Evolutionary conservation across 1,139 yeast species (phyloP).

Genomic region (Blastobotrys malaysiensis): DNA sequence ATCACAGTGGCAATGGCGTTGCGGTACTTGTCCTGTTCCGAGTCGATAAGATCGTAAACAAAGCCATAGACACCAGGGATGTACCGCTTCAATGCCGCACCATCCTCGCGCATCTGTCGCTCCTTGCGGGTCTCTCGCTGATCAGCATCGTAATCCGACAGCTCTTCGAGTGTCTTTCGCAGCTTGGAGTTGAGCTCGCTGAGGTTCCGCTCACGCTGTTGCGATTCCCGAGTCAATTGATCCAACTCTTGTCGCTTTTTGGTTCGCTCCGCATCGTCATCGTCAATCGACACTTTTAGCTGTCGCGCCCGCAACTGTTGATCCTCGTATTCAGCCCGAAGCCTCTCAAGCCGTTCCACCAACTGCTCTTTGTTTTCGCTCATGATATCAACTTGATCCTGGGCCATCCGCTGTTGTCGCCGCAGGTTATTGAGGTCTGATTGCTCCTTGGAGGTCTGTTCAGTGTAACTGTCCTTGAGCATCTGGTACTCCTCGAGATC

Average conservation of each 20-base stretch:
- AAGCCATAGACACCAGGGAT: conserved; percentile 82
- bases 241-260: conserved; percentile 39
- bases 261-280: conserved; percentile 26
- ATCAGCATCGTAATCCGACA: conserved; percentile 69
- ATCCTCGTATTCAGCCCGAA: conserved; percentile 34
- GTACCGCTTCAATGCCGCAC: conserved; percentile 57
- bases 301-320: conserved; percentile 16
- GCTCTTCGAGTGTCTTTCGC: conserved; percentile 52
- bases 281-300: conserved; percentile 26
- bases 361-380: conserved; percentile 28
- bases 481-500: conserved; percentile 56
- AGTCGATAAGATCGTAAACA: conserved; percentile 73
- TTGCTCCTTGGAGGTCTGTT: conserved; percentile 27
- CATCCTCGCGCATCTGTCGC: conserved; percentile 63
- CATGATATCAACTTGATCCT: conserved; percentile 25
- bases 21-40: conserved; percentile 68
- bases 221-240: conserved; percentile 42
- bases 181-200: conserved; percentile 57
- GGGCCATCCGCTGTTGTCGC: conserved; percentile 27
- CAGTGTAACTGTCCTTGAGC: conserved; percentile 49
- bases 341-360: conserved; percentile 16
- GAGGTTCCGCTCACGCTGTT: conserved; percentile 45
- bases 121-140: conserved; percentile 74
- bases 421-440: conserved; percentile 23
- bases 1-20: conserved; percentile 72